Percentiles rank a stretch among this genome's conserved stretches.
These are phyloP conservation scores for Nakazawaea ishiwadae DNA, from an alignment of 805 yeast species.

Conservation along the genomic window DNA sequence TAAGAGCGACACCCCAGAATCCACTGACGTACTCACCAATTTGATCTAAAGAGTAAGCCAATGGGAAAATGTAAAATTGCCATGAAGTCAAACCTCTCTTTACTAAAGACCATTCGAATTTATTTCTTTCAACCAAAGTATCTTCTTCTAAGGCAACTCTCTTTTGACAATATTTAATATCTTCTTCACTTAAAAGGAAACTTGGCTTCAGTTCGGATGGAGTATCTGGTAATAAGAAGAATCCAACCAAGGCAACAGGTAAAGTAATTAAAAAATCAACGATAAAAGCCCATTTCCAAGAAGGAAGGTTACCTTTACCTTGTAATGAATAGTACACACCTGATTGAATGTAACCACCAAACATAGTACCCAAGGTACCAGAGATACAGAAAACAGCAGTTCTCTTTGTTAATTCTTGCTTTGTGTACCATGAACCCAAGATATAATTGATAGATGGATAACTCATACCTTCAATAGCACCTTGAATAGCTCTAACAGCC, in stretches of 20 bases:
- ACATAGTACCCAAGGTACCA: slow-evolving; percentile 54
- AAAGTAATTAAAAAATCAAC: slow-evolving; percentile 59
- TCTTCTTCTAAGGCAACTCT: slow-evolving; percentile 33
- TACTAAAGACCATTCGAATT: slow-evolving; percentile 26
- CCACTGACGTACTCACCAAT: slow-evolving; percentile 42
- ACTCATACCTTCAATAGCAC: slow-evolving; percentile 60
- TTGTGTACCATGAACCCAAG: slow-evolving; percentile 52
- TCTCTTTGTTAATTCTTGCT: slow-evolving; percentile 53
- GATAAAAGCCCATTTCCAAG: slow-evolving; percentile 75
- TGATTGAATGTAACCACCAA: slow-evolving; percentile 60
- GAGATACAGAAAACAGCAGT: slow-evolving; percentile 58
- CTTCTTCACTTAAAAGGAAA: slow-evolving; percentile 35
- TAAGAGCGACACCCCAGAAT: slow-evolving; percentile 41
- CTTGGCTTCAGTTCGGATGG: slow-evolving; percentile 29
- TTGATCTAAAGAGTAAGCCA: slow-evolving; percentile 10
- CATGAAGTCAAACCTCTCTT: slow-evolving; percentile 45
- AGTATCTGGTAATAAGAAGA: slow-evolving; percentile 56
- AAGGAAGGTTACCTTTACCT: slow-evolving; percentile 48
- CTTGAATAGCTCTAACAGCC: slow-evolving; percentile 59
- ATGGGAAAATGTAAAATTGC: slow-evolving; percentile 43
- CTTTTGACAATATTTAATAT: slow-evolving; percentile 34
- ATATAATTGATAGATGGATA: slow-evolving; percentile 59
- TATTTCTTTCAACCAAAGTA: slow-evolving; percentile 15
- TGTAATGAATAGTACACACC: slow-evolving; percentile 42
- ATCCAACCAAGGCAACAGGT: slow-evolving; percentile 52